A percentile compares a stretch with the other conserved stretches of the same genome.
phyloP scores from a whole-genome alignment of 257 asterid species.

The Phtheirospermum japonicum region DNA sequence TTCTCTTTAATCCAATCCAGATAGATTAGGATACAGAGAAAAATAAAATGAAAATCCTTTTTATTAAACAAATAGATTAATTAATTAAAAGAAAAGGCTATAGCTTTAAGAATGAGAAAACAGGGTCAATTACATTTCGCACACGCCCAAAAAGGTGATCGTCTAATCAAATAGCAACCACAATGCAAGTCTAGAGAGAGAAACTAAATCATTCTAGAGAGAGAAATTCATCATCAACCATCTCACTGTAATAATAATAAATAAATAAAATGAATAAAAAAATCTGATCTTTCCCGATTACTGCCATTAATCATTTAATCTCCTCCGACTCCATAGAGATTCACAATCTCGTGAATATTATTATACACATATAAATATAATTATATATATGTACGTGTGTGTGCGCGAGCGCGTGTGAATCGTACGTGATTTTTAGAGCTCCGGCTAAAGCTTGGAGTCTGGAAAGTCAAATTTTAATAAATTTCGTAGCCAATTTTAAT shows the following conservation, averaged over 20 bases:
- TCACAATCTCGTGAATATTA: slow-evolving; percentile 24
- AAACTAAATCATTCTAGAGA: slow-evolving; percentile 34
- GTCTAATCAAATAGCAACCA: slow-evolving; percentile 27
- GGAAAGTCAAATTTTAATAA: slow-evolving; percentile 30
- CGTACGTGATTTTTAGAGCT: slow-evolving; percentile 37
- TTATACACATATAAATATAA: neutral
- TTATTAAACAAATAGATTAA: neutral
- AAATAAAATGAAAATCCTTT: neutral
- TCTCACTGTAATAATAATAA: neutral
- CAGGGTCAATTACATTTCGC: slow-evolving; percentile 15
- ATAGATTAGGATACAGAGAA: neutral
- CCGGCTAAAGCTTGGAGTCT: slow-evolving; percentile 5
- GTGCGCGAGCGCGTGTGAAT: slow-evolving; percentile 6
- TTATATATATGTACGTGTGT: neutral
- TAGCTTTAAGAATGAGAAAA: slow-evolving; percentile 4
- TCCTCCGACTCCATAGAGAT: slow-evolving; percentile 28
- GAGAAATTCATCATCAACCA: slow-evolving; percentile 34
- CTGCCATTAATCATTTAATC: slow-evolving; percentile 21
- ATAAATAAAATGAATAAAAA: too few species aligned
- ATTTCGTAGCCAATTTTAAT: neutral
- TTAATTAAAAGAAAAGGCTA: neutral
- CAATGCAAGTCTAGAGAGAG: slow-evolving; percentile 35
- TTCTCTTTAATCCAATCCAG: neutral
- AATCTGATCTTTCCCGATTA: slow-evolving; percentile 8
- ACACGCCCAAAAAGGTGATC: slow-evolving; percentile 17